Base-by-base conservation (phyloP, 2,329 filamentous ascomycete genomes). In the Fusarium decemcellulare region DNA sequence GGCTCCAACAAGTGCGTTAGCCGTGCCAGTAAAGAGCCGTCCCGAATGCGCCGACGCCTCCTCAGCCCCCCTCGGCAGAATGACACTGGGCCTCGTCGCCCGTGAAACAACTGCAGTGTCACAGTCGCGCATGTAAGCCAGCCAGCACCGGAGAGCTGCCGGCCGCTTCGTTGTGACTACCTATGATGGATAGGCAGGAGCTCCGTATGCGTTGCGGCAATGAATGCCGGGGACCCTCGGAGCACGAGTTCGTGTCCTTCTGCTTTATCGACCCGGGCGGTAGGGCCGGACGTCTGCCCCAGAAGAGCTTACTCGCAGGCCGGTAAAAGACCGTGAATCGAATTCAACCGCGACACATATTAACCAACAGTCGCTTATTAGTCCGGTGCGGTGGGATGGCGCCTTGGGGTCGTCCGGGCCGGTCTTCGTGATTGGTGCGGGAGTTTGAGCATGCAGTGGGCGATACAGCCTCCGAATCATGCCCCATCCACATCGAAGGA, bases 401-500 rank as follows among this genome's bases (percentile, higher is more conserved):
- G 72, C 47, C 70, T 70, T 61, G 62, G 54, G 61, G 59, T 58
- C 52, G 23, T 56, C 68, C 39, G 57, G 30, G 55, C 64, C 52
- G 46, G 57, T 62, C 51, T 34, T 51, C 57, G 61, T 76, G 75
- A 76, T 76, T 76, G 75, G 75, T 36, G 75, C 75, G 75, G 75
- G 75, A 76, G 70, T 72, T 23, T 69, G 63, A 63, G 43, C 32
- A 67, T 70, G 72, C 72, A 70, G 65, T 72, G 67, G 63, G 55
- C 65, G 64, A 59, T 72, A 64, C 63, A 74, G 61, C 67, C 66
- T 70, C 69, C 72, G 58, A 65, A 65, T 59, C 58, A 65, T 60
- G 51, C 32, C 54, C 64, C 59, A 67, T 65, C 54, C 65, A 56
- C 50, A 64, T 63, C 60, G 53, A 70, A 56, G 23, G 65, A 57